Percentiles rank a stretch among this genome's conserved stretches.
Conservation (phyloP, 805 yeast genomes). For the Ogataea pilisensis region DNA sequence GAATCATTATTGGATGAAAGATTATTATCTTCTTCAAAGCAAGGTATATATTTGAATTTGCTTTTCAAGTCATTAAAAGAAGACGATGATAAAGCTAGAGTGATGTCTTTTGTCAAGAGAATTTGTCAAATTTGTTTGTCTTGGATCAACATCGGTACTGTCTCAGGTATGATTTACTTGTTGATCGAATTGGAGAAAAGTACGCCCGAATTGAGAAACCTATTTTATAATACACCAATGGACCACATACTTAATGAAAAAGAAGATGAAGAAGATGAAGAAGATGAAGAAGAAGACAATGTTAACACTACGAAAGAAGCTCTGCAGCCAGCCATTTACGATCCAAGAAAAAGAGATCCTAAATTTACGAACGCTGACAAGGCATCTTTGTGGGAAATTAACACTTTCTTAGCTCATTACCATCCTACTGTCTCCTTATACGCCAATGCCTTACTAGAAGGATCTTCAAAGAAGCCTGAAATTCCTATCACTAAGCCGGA, state of each 20-base stretch:
- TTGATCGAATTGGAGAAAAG: constrained; percentile 62
- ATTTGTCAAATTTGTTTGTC: constrained; percentile 77
- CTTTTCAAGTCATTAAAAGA: constrained; percentile 77
- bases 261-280: constrained; percentile 35
- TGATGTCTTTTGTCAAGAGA: constrained; percentile 87
- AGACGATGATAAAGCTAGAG: constrained; percentile 61
- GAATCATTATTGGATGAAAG: constrained; percentile 86
- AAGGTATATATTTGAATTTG: constrained; percentile 84
- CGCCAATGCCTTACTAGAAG: constrained; percentile 59
- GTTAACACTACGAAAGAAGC: constrained; percentile 9
- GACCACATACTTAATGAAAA: constrained; percentile 47
- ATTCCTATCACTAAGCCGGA: constrained; percentile 66
- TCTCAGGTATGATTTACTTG: constrained; percentile 76
- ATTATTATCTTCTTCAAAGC: constrained; percentile 81
- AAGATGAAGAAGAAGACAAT: constrained; percentile 28
- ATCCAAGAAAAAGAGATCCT: constrained; percentile 91
- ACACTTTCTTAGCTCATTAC: constrained; percentile 70
- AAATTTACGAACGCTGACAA: constrained; percentile 77
- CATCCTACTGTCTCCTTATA: constrained; percentile 90
- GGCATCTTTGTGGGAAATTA: constrained; percentile 84
- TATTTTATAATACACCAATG: constrained; percentile 51
- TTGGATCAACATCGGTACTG: constrained; percentile 86
- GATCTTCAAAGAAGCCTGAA: constrained; percentile 31
- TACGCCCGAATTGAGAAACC: constrained; percentile 62
- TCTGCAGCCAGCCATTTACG: constrained; percentile 43